phyloP scores from a whole-genome alignment of 2,329 filamentous ascomycete species.

The Aspergillus amoenus region DNA sequence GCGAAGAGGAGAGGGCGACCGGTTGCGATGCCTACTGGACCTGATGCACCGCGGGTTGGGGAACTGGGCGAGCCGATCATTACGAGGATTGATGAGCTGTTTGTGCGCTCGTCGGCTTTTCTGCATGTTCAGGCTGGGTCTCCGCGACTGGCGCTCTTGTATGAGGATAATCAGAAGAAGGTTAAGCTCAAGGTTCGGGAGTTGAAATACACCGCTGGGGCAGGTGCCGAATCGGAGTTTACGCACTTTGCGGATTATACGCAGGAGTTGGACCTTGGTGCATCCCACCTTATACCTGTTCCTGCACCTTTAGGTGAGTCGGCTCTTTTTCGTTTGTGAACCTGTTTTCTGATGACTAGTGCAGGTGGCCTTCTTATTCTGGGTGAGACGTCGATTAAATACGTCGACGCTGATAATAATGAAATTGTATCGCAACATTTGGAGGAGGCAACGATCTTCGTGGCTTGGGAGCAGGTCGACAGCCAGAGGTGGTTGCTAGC shows the following conservation, averaged over 20 bases:
- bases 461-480: conserved; percentile 87
- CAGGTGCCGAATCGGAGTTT: conserved; percentile 54
- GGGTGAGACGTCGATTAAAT: conserved; percentile 78
- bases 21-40: conserved; percentile 23
- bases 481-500: conserved; percentile 80
- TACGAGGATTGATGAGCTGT: conserved; percentile 65
- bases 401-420: conserved; percentile 76
- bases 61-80: conserved; percentile 62
- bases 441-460: conserved; percentile 76
- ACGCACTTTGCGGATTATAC: conserved; percentile 52
- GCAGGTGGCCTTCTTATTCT: conserved; percentile 71
- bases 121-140: conserved; percentile 54
- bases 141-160: conserved; percentile 64
- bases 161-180: conserved; percentile 61
- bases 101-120: conserved; percentile 66
- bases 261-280: conserved; percentile 58
- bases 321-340: not conserved
- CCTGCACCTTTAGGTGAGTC: conserved; percentile 53
- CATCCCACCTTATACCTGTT: conserved; percentile 62
- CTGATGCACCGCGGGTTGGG: conserved; percentile 44
- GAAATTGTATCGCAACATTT: conserved; percentile 65
- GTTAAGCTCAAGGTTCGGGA: conserved; percentile 57
- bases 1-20: conserved; percentile 44
- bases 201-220: conserved; percentile 51
- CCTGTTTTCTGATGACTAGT: conserved; percentile 43